phyloP scores from a whole-genome alignment of 1,284 basidiomycete species.

The Kwoniella shivajii region DNA sequence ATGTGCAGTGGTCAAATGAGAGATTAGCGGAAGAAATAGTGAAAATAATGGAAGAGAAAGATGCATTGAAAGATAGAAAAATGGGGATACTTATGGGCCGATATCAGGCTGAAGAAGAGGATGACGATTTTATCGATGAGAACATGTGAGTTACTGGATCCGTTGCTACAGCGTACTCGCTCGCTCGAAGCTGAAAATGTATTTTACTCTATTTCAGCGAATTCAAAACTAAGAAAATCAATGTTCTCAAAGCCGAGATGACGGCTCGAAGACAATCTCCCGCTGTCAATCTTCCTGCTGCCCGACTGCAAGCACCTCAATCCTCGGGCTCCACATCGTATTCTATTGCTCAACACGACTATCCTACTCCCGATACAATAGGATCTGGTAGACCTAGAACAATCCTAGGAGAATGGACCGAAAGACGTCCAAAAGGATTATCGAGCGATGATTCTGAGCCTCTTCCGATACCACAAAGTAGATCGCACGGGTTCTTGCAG shows the following conservation, averaged over 20 bases:
- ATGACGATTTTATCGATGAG: conserved; percentile 15
- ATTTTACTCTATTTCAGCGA: conserved; percentile 18
- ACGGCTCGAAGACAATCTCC: conserved; percentile 16
- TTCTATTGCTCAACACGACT: neutral
- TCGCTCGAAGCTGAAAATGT: neutral
- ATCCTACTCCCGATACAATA: conserved; percentile 12
- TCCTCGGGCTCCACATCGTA: conserved; percentile 13
- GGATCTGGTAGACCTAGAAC: neutral
- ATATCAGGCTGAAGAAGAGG: conserved; percentile 3
- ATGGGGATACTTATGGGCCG: conserved; percentile 7
- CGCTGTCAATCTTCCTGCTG: neutral
- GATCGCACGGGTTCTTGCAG: neutral
- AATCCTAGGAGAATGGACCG: conserved; percentile 10
- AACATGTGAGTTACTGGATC: conserved; percentile 9
- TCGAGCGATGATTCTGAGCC: conserved; percentile 24
- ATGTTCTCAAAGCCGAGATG: conserved; percentile 40
- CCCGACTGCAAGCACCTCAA: neutral
- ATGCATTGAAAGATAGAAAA: conserved; percentile 10
- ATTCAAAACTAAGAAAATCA: conserved; percentile 35
- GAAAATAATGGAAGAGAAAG: conserved; percentile 16
- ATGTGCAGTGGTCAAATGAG: conserved; percentile 7
- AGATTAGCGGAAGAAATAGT: neutral
- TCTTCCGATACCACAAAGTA: neutral
- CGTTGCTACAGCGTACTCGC: neutral
- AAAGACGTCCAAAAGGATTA: conserved; percentile 8